Evolutionary conservation across 106 monocot species (phyloP).

Genomic region (Dioscorea dumetorum): DNA sequence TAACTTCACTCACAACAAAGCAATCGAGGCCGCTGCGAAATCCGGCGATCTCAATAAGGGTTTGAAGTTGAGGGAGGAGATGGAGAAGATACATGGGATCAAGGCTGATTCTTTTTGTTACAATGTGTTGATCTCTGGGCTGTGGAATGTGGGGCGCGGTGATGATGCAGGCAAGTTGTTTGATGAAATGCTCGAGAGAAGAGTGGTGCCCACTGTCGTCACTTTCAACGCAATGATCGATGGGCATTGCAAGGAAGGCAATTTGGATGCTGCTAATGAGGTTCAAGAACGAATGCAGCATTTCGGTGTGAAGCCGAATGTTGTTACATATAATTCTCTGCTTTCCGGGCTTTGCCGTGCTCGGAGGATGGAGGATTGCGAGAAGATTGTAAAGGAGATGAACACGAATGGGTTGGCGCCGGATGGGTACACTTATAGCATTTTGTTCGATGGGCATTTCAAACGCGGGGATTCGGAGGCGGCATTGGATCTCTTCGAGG

Average conservation of each 20-base stretch:
- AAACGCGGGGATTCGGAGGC: conserved; percentile 15
- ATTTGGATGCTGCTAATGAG: conserved; percentile 34
- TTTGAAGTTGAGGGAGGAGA: conserved; percentile 19
- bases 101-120: conserved; percentile 43
- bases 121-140: conserved; percentile 47
- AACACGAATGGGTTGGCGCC: conserved; percentile 15
- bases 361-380: conserved; percentile 22
- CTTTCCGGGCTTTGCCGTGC: conserved; percentile 49
- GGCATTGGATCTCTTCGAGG: conserved; percentile 33
- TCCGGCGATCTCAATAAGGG: conserved; percentile 30
- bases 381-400: conserved; percentile 43
- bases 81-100: conserved; percentile 5
- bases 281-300: conserved; percentile 28
- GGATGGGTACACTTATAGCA: conserved; percentile 35
- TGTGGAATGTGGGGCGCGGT: conserved; percentile 37
- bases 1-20: conserved; percentile 49
- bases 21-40: conserved; percentile 39
- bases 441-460: conserved; percentile 23
- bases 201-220: conserved; percentile 22
- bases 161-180: conserved; percentile 31
- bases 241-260: conserved; percentile 47
- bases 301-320: conserved; percentile 25
- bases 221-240: conserved; percentile 76
- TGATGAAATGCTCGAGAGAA: conserved; percentile 40
- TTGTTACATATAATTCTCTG: conserved; percentile 61